Base-by-base conservation (phyloP, 164 flowering plant species). In the Nelumbo lutea region DNA sequence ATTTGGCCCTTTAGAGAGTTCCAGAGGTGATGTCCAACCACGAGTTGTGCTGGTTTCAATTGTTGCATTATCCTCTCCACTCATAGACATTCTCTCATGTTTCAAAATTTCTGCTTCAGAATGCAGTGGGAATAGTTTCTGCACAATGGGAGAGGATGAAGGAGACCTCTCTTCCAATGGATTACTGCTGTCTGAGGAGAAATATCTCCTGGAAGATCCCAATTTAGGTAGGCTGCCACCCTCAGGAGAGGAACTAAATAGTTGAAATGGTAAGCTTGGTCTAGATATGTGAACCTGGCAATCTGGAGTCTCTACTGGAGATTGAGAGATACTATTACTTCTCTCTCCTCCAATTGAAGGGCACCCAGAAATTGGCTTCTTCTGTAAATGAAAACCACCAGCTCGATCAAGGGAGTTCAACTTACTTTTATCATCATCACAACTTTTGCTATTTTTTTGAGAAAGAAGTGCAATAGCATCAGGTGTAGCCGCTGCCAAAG, bases 101-200 rank as follows among this genome's bases (percentile, higher is more conserved):
- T 81, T 86, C 51, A 56, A 45, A 44, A 71, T 66, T 67, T 83
- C 87, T 39, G 80, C 70, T 46, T 81, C 73, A 48, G 83, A 68
- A 62, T 81, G 88, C 73, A 90, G 64, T 7, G 96, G 96, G 67
- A 93, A 90, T 74, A 89, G 75, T 61, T 76, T 84, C 65, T 83
- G 87, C 73, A 79, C 87, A 67, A 87, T 79, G 60, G 95, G 88
- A 10, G 96, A 89, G 59, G 89, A 80, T n/a, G 90, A 83, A 56
- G 89, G 93, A 61, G 97, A 89, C 72, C 86, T 77, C 60, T 86
- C 96, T 59, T 84, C 91, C 60, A 76, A 80, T 7, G 90, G 97
- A 76, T 87, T 86, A 74, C 96, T 89, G 79, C 97, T 88, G 72
- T 84, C 90, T 40, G 98, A 93, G 6, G 96, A 93, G 78, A 84